Evolutionary conservation across 2,329 filamentous ascomycete species (phyloP).

Genomic region (Atkinsonella hypoxylon): DNA sequence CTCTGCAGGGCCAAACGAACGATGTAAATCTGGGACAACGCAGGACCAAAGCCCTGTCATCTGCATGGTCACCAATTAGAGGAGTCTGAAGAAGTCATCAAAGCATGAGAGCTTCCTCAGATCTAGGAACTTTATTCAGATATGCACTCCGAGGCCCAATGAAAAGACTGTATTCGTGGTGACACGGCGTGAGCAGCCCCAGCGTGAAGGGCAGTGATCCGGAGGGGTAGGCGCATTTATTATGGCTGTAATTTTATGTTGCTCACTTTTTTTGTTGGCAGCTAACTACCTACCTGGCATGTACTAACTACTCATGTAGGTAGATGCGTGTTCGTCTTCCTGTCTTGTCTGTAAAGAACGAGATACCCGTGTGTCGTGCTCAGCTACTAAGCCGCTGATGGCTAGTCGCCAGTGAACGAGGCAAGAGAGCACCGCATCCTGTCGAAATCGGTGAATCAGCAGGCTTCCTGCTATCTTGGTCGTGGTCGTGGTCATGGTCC

Average conservation of each 20-base stretch:
- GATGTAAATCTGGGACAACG: neutral
- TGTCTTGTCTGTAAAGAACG: too few species aligned
- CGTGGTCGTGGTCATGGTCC: too few species aligned
- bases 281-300: neutral
- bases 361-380: neutral
- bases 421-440: neutral
- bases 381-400: neutral
- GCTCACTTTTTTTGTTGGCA: neutral
- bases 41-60: neutral
- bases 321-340: neutral
- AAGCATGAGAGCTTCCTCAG: neutral
- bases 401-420: neutral
- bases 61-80: neutral
- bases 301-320: too few species aligned
- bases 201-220: neutral
- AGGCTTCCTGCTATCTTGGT: neutral
- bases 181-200: neutral
- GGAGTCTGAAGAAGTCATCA: neutral
- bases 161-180: neutral
- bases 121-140: neutral
- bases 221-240: conserved; percentile 1
- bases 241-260: too few species aligned
- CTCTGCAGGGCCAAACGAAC: neutral
- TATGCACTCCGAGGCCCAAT: neutral
- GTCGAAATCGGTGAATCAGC: neutral